A percentile compares a stretch with the other conserved stretches of the same genome.
These are phyloP conservation scores for Diaporthe longicolla DNA, from an alignment of 2,329 filamentous ascomycete genomes.

Conservation along the genomic window DNA sequence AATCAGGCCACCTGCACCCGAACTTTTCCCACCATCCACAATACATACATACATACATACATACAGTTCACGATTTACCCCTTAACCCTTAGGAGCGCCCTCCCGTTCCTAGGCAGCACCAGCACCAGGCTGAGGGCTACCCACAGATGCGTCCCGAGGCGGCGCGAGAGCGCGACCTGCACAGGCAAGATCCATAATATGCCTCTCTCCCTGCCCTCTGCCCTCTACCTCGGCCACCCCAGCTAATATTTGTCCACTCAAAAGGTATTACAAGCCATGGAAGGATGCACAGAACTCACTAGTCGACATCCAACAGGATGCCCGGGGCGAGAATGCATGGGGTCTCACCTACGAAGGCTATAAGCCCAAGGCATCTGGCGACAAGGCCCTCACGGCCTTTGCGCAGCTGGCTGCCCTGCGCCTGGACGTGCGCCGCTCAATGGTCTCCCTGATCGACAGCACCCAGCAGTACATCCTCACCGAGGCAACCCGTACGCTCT, in stretches of 20 bases:
- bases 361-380: constrained; percentile 51
- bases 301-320: constrained; percentile 10
- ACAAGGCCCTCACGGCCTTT: constrained; percentile 59
- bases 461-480: constrained; percentile 37
- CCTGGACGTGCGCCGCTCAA: constrained; percentile 60
- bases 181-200: constrained; percentile 27
- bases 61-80: neutral
- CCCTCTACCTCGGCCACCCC: neutral
- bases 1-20: neutral
- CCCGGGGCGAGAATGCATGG: constrained; percentile 18
- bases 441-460: constrained; percentile 38
- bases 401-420: constrained; percentile 66
- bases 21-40: neutral
- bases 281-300: constrained; percentile 37
- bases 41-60: no score
- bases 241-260: neutral
- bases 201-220: neutral
- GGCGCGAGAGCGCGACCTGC: constrained; percentile 39
- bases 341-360: constrained; percentile 48
- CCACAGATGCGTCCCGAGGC: constrained; percentile 38
- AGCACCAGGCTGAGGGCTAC: neutral
- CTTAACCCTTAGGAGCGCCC: neutral
- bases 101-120: neutral
- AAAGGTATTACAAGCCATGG: constrained; percentile 42
- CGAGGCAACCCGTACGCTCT: constrained; percentile 35